Evolutionary conservation across 768 basidiomycete species (phyloP).

Genomic region (Terana coerulea): DNA sequence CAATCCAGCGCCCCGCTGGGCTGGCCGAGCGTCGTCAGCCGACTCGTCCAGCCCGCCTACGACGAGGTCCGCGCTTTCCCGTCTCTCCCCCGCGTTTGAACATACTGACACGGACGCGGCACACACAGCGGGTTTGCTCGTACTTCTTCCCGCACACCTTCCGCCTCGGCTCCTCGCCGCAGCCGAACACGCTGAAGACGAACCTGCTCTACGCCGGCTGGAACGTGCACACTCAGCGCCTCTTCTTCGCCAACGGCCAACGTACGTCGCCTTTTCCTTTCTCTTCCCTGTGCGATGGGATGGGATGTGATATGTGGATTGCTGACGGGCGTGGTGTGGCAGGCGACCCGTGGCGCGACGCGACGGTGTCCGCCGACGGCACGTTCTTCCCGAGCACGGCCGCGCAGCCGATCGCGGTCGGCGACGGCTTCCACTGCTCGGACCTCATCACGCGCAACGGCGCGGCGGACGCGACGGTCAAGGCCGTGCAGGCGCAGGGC

Average conservation of each 20-base stretch:
- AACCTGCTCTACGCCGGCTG: slow-evolving; percentile 58
- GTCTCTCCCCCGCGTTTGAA: no score
- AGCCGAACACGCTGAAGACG: slow-evolving; percentile 39
- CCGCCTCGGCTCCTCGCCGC: slow-evolving; percentile 29
- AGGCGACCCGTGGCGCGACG: slow-evolving; percentile 75
- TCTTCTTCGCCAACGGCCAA: slow-evolving; percentile 69
- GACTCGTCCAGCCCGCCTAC: slow-evolving; percentile 45
- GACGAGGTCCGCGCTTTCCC: slow-evolving; percentile 45
- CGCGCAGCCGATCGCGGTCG: slow-evolving; percentile 50
- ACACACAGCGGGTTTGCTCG: slow-evolving; percentile 53
- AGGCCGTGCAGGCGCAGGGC: slow-evolving; percentile 49
- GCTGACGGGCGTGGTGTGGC: not conserved
- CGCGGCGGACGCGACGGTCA: slow-evolving; percentile 45
- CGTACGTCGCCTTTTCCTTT: slow-evolving; percentile 38
- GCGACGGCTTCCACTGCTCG: slow-evolving; percentile 67
- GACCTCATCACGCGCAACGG: slow-evolving; percentile 46
- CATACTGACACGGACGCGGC: not conserved
- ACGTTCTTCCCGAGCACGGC: slow-evolving; percentile 43
- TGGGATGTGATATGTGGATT: not conserved
- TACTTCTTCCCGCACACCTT: slow-evolving; percentile 57
- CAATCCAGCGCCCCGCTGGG: slow-evolving; percentile 30
- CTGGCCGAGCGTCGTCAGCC: slow-evolving; percentile 41
- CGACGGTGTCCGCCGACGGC: slow-evolving; percentile 59
- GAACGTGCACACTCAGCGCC: slow-evolving; percentile 49
- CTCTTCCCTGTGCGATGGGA: not conserved